Evolutionary conservation across 2,329 filamentous ascomycete species (phyloP).

Genomic region (Cercospora canescens): DNA sequence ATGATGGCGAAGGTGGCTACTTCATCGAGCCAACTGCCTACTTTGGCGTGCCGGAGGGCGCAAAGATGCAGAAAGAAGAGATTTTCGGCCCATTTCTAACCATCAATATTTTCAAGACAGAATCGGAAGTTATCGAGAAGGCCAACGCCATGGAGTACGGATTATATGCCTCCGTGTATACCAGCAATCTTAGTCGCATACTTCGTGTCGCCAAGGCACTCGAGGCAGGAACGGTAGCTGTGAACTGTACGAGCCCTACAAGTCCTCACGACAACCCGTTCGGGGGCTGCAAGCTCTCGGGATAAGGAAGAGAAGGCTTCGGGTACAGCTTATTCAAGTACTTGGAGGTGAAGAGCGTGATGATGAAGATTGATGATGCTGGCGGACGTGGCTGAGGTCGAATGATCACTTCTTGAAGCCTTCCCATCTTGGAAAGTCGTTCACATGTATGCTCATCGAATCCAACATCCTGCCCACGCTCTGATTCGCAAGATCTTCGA

Average conservation of each 20-base stretch:
- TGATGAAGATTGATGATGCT: constrained; percentile 23
- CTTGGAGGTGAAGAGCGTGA: constrained; percentile 25
- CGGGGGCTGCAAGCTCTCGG: constrained; percentile 50
- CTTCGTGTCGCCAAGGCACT: constrained; percentile 50
- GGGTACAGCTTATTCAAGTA: constrained; percentile 23
- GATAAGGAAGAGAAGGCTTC: constrained; percentile 24
- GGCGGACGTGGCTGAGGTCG: background rate
- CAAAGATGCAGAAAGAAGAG: constrained; percentile 59
- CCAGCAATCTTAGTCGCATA: constrained; percentile 60
- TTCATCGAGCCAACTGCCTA: constrained; percentile 1
- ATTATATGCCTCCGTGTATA: constrained; percentile 62
- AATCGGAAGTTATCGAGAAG: constrained; percentile 54
- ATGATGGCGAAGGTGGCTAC: too few relatives aligned
- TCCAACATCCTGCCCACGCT: background rate
- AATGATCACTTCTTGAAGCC: background rate
- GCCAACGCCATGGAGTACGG: constrained; percentile 63
- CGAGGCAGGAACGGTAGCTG: constrained; percentile 69
- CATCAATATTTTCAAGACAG: constrained; percentile 58
- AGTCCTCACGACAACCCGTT: constrained; percentile 4
- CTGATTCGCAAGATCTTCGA: background rate
- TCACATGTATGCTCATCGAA: background rate
- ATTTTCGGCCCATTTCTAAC: constrained; percentile 64
- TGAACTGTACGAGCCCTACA: constrained; percentile 58
- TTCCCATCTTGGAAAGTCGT: background rate
- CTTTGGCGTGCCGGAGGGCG: constrained; percentile 22